Evolutionary conservation across 192 early-diverging fungal genomes (phyloP).

Genomic region (Coemansia sp.): DNA sequence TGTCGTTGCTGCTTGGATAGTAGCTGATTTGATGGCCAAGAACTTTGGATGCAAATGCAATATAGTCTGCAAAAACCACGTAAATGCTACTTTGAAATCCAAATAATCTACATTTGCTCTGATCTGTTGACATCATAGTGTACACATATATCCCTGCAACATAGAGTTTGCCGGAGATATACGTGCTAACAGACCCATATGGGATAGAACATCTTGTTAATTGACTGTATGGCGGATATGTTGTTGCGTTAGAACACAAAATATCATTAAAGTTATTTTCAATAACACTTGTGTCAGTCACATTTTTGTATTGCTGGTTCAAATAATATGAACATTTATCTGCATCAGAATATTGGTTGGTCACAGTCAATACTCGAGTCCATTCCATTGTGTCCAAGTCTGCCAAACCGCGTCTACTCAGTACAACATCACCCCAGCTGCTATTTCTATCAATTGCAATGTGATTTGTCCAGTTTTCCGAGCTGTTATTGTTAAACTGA

Average conservation of each 20-base stretch:
- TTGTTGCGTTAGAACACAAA: neutral
- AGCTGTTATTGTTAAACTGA: constrained; percentile 1
- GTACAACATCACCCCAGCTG: neutral
- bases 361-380: neutral
- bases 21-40: neutral
- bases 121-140: neutral
- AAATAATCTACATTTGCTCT: neutral
- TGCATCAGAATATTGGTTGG: no score
- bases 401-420: neutral
- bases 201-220: constrained; percentile 2
- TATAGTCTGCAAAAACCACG: constrained; percentile 4
- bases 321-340: no score
- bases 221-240: neutral
- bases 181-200: neutral
- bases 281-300: neutral
- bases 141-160: neutral
- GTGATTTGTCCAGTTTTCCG: neutral
- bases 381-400: neutral
- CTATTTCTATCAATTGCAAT: neutral
- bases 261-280: neutral
- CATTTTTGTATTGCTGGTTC: no score
- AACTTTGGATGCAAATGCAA: constrained; percentile 4
- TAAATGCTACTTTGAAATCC: neutral
- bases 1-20: constrained; percentile 1
- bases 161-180: constrained; percentile 2